phyloP scores from a whole-genome alignment of 2,329 filamentous ascomycete genomes.

The Colletotrichum falcatum region DNA sequence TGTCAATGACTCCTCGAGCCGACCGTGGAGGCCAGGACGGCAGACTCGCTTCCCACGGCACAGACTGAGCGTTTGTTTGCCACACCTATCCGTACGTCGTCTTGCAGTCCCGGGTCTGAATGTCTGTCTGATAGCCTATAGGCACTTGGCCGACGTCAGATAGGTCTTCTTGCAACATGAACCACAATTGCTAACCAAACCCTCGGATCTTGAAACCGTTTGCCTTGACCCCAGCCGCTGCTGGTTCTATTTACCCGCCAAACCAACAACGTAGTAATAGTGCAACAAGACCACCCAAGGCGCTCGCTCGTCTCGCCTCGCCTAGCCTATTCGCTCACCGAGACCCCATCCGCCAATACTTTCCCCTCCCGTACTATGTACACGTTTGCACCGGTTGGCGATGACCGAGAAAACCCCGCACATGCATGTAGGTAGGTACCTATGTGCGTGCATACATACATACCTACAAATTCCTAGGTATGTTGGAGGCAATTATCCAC shows the following conservation, averaged over 20 bases:
- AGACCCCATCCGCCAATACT: constrained; percentile 10
- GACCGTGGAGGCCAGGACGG: constrained; percentile 22
- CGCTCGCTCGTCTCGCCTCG: constrained; percentile 5
- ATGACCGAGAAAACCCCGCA: constrained; percentile 12
- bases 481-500: not conserved
- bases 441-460: too few relatives aligned
- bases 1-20: constrained; percentile 12
- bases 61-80: constrained; percentile 5
- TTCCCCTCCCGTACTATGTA: constrained; percentile 13
- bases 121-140: not conserved
- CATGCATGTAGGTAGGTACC: not conserved
- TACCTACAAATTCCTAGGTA: not conserved
- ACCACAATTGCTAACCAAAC: constrained; percentile 26
- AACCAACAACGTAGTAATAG: not conserved
- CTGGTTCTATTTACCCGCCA: not conserved
- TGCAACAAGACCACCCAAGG: not conserved
- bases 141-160: not conserved
- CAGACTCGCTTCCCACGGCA: constrained; percentile 26
- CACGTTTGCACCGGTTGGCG: constrained; percentile 2
- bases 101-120: not conserved
- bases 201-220: not conserved
- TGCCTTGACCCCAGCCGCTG: too few relatives aligned
- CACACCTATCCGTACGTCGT: not conserved
- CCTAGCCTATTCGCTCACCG: constrained; percentile 13
- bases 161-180: not conserved